These are phyloP conservation scores for Aspergillaceae sp. DNA, from an alignment of 2,329 filamentous ascomycete genomes.

Conservation along the genomic window DNA sequence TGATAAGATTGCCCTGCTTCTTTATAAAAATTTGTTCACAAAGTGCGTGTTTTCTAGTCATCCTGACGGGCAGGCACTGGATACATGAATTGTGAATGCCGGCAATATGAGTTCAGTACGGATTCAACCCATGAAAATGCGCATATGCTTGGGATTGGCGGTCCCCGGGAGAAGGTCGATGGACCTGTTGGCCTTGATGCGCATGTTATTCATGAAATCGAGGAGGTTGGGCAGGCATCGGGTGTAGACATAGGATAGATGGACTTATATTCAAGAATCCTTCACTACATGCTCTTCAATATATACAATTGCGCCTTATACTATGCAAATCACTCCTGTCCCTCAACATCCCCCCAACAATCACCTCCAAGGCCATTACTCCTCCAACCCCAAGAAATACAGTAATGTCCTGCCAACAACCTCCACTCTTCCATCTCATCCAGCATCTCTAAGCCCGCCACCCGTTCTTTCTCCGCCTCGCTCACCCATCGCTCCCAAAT, in stretches of 20 bases:
- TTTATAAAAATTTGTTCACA: neutral
- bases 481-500: constrained; percentile 71
- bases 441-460: constrained; percentile 73
- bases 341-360: constrained; percentile 28
- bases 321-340: constrained; percentile 9
- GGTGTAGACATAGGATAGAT: neutral
- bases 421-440: constrained; percentile 96
- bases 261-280: too few species aligned
- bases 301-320: too few species aligned
- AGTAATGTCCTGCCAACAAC: constrained; percentile 78
- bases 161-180: neutral
- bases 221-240: constrained; percentile 1
- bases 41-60: neutral
- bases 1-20: neutral
- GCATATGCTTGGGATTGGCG: constrained; percentile 5
- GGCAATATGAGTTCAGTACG: constrained; percentile 5
- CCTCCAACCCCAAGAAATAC: constrained; percentile 80
- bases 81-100: constrained; percentile 7
- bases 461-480: constrained; percentile 63
- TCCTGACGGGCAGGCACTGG: neutral
- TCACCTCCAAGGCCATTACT: constrained; percentile 26
- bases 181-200: constrained; percentile 3
- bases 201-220: constrained; percentile 4
- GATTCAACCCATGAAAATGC: constrained; percentile 3
- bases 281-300: too few species aligned